Base-by-base conservation (phyloP, 1,139 yeast species). In the Taphrina deformans region DNA sequence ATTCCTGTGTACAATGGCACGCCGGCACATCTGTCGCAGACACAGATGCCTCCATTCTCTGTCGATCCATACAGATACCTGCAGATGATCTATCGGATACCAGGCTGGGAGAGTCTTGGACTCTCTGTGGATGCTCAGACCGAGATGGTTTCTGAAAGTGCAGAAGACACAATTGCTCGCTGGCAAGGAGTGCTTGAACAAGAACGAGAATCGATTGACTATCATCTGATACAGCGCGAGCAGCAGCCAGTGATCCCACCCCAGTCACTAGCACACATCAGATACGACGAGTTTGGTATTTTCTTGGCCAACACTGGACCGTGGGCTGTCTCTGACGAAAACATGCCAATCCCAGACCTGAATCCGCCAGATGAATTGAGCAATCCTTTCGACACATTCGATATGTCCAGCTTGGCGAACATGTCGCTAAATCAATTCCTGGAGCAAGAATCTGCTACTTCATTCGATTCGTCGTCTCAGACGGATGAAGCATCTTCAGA, bases 81-180 rank as follows among this genome's bases (percentile, higher is more conserved):
- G n/a, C 10, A 21, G n/a, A 44, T 44, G 48, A 44, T 44, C 26
- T 44, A 44, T 44, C 48, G 48, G 4, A 16, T 44, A 9, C 48
- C 48, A 18, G 48, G 48, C n/a, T 44, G 48, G 48, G 48, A 44
- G n/a, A 44, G n/a, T 26, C 48, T 44, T 9, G 48, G 48, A 7
- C 10, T 44, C 27, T 21, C 27, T 44, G 48, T 21, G n/a, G 48
- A 2, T 5, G n/a, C 48, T 9, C 26, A 44, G 9, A n/a, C 7
- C n/a, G 48, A 10, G n/a, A 44, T 44, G 10, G 27, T n/a, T 3
- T 18, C n/a, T 27, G 48, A 44, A 21, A 23, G 27, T n/a, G 48
- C 48, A 6, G 27, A 44, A 10, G 48, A 21, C 12, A 44, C 48
- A 10, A 10, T 44, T n/a, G 24, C 26, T 12, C 48, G 48, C 24